phyloP scores from a whole-genome alignment of 257 asterid genomes.

The Apocynum venetum region DNA sequence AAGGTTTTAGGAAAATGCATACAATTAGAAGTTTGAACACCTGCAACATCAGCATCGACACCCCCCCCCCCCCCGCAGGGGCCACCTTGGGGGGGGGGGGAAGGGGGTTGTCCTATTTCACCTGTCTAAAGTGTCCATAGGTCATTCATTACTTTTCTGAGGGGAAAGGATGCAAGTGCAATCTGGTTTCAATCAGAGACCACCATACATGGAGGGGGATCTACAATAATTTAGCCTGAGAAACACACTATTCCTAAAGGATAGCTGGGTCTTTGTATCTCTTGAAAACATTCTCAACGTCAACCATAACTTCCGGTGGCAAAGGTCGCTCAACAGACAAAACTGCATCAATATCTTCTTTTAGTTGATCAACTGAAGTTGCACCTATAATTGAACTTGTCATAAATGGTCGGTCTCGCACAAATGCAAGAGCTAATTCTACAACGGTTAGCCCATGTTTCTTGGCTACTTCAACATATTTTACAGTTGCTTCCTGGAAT shows the following conservation, averaged over 20 bases:
- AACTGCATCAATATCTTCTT: conserved; percentile 70
- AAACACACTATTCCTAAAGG: conserved; percentile 23
- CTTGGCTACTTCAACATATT: conserved; percentile 68
- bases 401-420: conserved; percentile 70
- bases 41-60: neutral
- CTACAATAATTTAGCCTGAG: neutral
- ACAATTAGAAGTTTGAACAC: neutral
- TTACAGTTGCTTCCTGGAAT: conserved; percentile 67
- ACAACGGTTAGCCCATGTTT: conserved; percentile 65
- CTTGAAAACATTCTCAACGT: conserved; percentile 61
- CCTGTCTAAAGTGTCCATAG: too few species aligned
- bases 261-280: conserved; percentile 84
- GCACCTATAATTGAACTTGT: conserved; percentile 84
- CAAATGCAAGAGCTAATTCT: conserved; percentile 77
- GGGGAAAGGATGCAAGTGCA: neutral
- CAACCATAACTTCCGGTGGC: conserved; percentile 53
- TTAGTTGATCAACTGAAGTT: conserved; percentile 67
- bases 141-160: neutral
- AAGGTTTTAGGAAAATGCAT: neutral
- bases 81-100: too few species aligned
- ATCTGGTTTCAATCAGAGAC: neutral
- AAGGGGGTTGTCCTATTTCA: too few species aligned
- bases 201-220: neutral
- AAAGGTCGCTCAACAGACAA: conserved; percentile 64
- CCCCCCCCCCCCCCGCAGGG: too few species aligned